Conservation (phyloP, 148 eudicot species). For the Drosera capensis region DNA sequence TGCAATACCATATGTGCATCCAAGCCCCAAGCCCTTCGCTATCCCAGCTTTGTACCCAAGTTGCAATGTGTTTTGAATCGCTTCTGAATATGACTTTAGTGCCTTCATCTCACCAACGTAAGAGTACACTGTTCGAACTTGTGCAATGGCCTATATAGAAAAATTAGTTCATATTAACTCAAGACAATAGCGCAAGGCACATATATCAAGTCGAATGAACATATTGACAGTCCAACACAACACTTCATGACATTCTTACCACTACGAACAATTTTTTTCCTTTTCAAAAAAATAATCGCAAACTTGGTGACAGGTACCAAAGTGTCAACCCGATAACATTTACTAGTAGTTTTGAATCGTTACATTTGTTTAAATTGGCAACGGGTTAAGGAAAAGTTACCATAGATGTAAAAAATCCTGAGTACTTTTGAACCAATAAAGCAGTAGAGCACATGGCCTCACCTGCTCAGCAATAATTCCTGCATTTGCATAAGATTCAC, state of each 20-base stretch:
- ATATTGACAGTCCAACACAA: too few species aligned
- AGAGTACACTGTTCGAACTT: constrained; percentile 95
- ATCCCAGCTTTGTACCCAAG: constrained; percentile 99
- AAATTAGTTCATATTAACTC: background rate
- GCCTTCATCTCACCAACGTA: constrained; percentile 92
- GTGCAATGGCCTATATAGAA: constrained; percentile 69
- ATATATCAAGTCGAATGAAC: too few species aligned
- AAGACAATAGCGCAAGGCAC: too few species aligned
- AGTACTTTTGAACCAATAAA: background rate
- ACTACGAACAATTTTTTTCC: too few species aligned
- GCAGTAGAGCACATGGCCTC: constrained; percentile 6
- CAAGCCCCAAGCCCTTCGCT: constrained; percentile 97
- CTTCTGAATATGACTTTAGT: constrained; percentile 78
- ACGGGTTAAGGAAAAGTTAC: constrained; percentile 8
- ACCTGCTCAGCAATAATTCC: constrained; percentile 98
- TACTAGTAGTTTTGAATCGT: too few species aligned
- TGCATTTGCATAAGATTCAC: constrained; percentile 97
- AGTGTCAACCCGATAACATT: too few species aligned
- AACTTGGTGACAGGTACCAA: too few species aligned
- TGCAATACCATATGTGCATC: constrained; percentile 97
- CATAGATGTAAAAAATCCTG: constrained; percentile 10
- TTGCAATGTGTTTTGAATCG: constrained; percentile 80
- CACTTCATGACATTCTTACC: too few species aligned
- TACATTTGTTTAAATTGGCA: too few species aligned
- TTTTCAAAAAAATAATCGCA: too few species aligned